Conservation (phyloP, 345 rosid species). For the Gossypium herbaceum region DNA sequence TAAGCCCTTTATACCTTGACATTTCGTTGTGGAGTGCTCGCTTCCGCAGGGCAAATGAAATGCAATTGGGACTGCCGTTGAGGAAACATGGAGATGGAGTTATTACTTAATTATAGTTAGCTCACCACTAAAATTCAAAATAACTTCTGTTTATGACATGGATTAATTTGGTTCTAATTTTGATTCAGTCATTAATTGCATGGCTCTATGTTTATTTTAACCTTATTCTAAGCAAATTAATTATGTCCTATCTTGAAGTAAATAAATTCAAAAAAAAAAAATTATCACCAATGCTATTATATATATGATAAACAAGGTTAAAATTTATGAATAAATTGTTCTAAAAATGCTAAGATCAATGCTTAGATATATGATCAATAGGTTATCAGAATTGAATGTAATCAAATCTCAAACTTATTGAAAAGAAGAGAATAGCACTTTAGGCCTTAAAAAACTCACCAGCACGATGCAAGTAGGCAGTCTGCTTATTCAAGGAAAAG, state of each 20-base stretch:
- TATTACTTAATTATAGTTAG: neutral
- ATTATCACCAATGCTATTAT: neutral
- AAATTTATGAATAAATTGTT: no score
- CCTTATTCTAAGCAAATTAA: no score
- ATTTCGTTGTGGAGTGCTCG: slow-evolving; percentile 68
- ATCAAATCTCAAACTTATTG: neutral
- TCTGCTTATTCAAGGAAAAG: slow-evolving; percentile 5
- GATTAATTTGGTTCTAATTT: no score
- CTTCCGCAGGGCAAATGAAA: slow-evolving; percentile 62
- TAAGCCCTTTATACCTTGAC: slow-evolving; percentile 29
- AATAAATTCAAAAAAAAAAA: neutral
- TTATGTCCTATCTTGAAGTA: neutral
- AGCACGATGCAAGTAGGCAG: neutral
- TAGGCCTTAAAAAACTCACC: slow-evolving; percentile 3
- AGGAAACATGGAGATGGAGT: neutral
- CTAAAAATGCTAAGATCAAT: no score
- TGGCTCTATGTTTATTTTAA: neutral
- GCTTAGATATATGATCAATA: no score
- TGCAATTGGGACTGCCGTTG: slow-evolving; percentile 52
- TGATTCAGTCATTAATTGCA: neutral
- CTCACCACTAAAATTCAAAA: no score
- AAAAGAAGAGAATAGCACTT: neutral
- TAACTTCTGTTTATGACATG: no score
- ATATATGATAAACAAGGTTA: neutral
- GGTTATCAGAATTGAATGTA: neutral